Evolutionary conservation across 208 protist species (phyloP).

Genomic region (Acanthamoeba lenticulata): DNA sequence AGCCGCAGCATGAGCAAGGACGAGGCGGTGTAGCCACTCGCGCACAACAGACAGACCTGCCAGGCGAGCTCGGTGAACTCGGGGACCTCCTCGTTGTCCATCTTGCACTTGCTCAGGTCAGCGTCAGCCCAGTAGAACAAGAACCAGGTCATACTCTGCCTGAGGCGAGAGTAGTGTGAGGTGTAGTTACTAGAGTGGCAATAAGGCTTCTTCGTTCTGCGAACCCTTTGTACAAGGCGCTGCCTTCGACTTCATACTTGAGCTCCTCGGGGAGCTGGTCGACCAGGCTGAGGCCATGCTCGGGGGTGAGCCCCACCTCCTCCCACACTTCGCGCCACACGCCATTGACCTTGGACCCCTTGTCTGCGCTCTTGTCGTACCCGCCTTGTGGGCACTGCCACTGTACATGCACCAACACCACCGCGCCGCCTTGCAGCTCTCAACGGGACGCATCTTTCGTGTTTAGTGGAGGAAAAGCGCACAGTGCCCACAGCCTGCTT

Average conservation of each 20-base stretch:
- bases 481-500: neutral
- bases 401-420: neutral
- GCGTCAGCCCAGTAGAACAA: neutral
- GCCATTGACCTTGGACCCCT: neutral
- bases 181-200: too few relatives aligned
- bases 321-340: neutral
- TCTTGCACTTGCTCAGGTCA: neutral
- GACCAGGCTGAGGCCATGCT: neutral
- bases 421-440: neutral
- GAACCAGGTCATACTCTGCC: slow-evolving; percentile 19
- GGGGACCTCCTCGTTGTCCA: slow-evolving; percentile 5
- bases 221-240: neutral
- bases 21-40: neutral
- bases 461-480: neutral
- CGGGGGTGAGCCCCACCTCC: slow-evolving; percentile 5
- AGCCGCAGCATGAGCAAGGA: neutral
- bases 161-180: neutral
- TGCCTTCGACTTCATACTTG: neutral
- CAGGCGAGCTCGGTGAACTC: slow-evolving; percentile 24
- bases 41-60: neutral
- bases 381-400: neutral
- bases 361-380: neutral
- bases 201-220: too few relatives aligned
- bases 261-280: neutral
- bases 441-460: neutral